Conservation (phyloP, 805 yeast species). For the Jamesozyma hellenica region DNA sequence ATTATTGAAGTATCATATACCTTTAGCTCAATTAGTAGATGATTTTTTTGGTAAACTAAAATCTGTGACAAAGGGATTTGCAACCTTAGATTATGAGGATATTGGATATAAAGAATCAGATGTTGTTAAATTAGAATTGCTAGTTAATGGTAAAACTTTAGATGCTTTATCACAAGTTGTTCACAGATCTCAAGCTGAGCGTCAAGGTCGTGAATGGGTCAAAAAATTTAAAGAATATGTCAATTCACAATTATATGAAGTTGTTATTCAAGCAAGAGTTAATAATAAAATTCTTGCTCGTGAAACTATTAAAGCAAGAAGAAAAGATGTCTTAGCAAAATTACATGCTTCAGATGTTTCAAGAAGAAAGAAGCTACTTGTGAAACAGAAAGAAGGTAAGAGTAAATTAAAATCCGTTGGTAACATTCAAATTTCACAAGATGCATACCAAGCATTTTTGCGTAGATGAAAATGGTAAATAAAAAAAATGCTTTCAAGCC, state of each 20-base stretch:
- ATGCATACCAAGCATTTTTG: conserved; percentile 82
- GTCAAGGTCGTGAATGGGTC: conserved; percentile 74
- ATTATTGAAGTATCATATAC: conserved; percentile 65
- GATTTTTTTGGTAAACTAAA: conserved; percentile 92
- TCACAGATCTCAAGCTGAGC: conserved; percentile 69
- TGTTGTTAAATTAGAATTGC: conserved; percentile 75
- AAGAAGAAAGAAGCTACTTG: conserved; percentile 77
- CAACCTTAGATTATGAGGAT: conserved; percentile 90
- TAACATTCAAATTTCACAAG: conserved; percentile 64
- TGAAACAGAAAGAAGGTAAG: conserved; percentile 89
- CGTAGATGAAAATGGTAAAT: conserved; percentile 12
- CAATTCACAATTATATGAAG: conserved; percentile 79
- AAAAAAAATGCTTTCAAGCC: no score
- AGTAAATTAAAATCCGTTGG: conserved; percentile 69
- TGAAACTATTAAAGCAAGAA: conserved; percentile 84
- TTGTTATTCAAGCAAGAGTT: conserved; percentile 82
- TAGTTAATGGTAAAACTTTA: conserved; percentile 80
- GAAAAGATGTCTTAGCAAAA: conserved; percentile 90
- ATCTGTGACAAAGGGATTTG: conserved; percentile 85
- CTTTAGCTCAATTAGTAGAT: conserved; percentile 83
- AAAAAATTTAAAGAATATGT: conserved; percentile 69
- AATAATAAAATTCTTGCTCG: conserved; percentile 76
- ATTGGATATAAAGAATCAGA: conserved; percentile 75
- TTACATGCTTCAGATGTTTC: conserved; percentile 90
- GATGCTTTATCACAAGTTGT: conserved; percentile 89